Evolutionary conservation across 1,284 basidiomycete species (phyloP).

Genomic region (Heliocybe sulcata): DNA sequence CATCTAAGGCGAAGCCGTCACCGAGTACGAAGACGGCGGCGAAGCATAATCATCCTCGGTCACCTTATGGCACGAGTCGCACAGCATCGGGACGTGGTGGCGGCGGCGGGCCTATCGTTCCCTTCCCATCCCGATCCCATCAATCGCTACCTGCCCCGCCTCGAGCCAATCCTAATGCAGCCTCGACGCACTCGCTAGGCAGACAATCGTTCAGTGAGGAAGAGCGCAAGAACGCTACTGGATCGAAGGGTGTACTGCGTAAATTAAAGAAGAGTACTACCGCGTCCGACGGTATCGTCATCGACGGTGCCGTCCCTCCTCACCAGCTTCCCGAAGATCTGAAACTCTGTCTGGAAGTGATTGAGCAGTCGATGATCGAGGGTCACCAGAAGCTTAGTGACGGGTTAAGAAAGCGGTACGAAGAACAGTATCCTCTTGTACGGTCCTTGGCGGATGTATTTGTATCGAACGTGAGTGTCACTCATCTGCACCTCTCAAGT

Average conservation of each 20-base stretch:
- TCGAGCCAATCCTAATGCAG: constrained; percentile 40
- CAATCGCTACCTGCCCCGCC: constrained; percentile 71
- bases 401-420: constrained; percentile 79
- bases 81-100: constrained; percentile 28
- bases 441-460: constrained; percentile 90
- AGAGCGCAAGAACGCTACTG: constrained; percentile 34
- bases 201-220: constrained; percentile 48
- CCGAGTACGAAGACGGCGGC: constrained; percentile 27
- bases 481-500: background rate
- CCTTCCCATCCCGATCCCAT: constrained; percentile 75
- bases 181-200: constrained; percentile 63
- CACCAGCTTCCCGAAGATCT: constrained; percentile 82
- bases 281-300: constrained; percentile 31
- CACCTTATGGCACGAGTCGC: constrained; percentile 62
- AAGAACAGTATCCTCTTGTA: constrained; percentile 90
- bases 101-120: constrained; percentile 43
- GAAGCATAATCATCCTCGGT: constrained; percentile 65
- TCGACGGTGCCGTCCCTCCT: constrained; percentile 55
- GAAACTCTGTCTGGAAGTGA: constrained; percentile 76
- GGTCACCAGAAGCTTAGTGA: constrained; percentile 82
- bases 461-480: constrained; percentile 73
- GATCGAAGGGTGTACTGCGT: constrained; percentile 44
- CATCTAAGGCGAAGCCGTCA: constrained; percentile 23
- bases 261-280: constrained; percentile 60
- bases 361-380: constrained; percentile 77